Base-by-base conservation (phyloP, 441 rosid genomes). In the Populus hybrid region DNA sequence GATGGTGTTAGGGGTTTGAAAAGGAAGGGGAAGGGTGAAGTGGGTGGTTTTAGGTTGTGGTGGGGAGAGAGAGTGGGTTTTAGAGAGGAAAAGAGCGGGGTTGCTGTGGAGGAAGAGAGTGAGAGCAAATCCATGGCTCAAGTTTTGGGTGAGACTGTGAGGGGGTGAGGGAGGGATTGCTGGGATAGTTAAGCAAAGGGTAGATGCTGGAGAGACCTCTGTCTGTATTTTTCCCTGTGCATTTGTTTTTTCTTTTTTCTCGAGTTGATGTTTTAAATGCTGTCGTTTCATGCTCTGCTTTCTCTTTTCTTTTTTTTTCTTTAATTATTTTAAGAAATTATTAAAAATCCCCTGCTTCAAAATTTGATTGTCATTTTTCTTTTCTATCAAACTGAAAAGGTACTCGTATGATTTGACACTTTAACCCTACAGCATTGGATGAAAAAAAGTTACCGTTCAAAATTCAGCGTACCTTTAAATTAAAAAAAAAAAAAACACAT, bases 111-210 rank as follows among this genome's bases (percentile, higher is more conserved):
- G 50, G 93, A 83, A 26, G 95, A 88, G 66, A 87, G 83, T 9
- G 91, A 88, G 67, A 91, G 89, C 84, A 83, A 72, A 68, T 79
- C 92, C 95, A 91, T 91, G 81, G 85, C 57, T 57, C 34, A 16
- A 53, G 61, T 53, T 53, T 53, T 53, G 53, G 53, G 6, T 46
- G 38, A 35, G 38, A 35, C 19, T 50, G 7, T 35, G 6, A 35
- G 7, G 38, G 6, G 38, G 38, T 35, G 18, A 14, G 57, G 57
- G 18, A 50, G 57, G 57, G 57, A 1, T 50, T 50, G 18, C 57
- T 5, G 57, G 57, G 57, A 50, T 14, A 46, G 7, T 46, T 46
- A 0, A 5, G 57, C 57, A 14, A 50, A 1, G 19, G 57, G 57
- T 50, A 50, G 57, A 50, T 14, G 3, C 32, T 30, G 32, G 38